These are phyloP conservation scores for Abelmoschus esculentus DNA, from an alignment of 345 rosid species.

Conservation along the genomic window DNA sequence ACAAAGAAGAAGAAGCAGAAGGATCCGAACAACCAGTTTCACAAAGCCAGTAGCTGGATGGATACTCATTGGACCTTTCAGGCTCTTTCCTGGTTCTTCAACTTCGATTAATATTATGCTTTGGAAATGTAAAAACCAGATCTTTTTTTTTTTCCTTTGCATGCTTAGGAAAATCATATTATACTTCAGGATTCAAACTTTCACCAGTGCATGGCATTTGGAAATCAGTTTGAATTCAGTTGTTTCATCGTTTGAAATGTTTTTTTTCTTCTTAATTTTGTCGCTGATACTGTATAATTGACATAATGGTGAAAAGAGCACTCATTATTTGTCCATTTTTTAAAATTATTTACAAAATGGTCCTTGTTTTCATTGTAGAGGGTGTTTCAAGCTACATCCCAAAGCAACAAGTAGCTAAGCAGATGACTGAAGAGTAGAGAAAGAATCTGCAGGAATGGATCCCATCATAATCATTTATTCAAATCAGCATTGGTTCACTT, in stretches of 20 bases:
- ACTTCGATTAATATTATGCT: not conserved
- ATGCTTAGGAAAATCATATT: not conserved
- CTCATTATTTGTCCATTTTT: no score
- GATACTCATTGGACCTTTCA: not conserved
- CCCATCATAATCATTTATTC: not conserved
- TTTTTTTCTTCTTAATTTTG: not conserved
- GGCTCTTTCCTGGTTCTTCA: not conserved
- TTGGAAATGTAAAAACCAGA: not conserved
- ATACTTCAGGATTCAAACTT: not conserved
- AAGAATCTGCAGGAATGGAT: not conserved
- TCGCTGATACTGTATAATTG: not conserved
- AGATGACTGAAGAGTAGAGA: not conserved
- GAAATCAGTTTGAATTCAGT: not conserved
- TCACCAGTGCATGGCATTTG: not conserved
- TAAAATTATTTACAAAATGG: no score
- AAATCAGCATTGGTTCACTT: not conserved
- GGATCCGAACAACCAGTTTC: not conserved
- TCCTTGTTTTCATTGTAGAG: no score
- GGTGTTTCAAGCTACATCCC: no score
- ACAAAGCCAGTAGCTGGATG: not conserved
- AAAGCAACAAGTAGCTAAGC: no score
- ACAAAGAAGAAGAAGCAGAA: not conserved
- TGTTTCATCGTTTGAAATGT: not conserved
- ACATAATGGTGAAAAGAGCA: no score
- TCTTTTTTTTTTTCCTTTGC: not conserved